These are phyloP conservation scores for Cyamopsis tetragonoloba DNA, from an alignment of 306 rosid genomes.

Conservation along the genomic window DNA sequence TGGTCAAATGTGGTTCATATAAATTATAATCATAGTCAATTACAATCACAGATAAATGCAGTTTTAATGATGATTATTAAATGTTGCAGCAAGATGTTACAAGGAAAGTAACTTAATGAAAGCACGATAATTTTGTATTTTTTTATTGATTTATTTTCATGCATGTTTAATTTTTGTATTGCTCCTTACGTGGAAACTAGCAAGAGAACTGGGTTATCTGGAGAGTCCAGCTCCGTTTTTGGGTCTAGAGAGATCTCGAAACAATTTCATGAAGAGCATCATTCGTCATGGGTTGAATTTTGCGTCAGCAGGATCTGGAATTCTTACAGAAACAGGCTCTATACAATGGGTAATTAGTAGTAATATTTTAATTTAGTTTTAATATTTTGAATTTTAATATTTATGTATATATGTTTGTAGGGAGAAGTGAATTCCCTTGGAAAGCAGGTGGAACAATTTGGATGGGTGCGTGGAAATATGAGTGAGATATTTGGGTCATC, in stretches of 20 bases:
- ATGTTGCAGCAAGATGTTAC: no score
- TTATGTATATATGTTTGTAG: no score
- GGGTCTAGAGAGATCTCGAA: neutral
- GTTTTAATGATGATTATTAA: no score
- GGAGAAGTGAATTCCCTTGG: constrained; percentile 29
- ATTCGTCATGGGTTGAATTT: constrained; percentile 43
- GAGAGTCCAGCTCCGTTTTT: constrained; percentile 52
- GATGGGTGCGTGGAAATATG: constrained; percentile 18
- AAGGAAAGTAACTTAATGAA: no score
- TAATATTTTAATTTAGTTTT: no score
- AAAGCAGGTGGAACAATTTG: constrained; percentile 47
- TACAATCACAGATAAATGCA: no score
- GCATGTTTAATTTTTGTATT: neutral
- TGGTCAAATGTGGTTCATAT: no score
- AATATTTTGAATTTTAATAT: no score
- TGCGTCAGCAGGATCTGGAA: constrained; percentile 54
- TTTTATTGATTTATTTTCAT: neutral
- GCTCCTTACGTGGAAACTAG: neutral
- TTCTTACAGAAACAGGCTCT: constrained; percentile 34
- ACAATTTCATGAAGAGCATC: constrained; percentile 26
- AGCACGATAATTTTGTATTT: neutral
- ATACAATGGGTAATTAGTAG: constrained; percentile 23
- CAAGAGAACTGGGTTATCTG: constrained; percentile 28
- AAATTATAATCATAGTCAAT: no score
- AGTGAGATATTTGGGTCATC: constrained; percentile 20